Percentiles rank a stretch among this genome's conserved stretches.
These are phyloP conservation scores for Paecilomyces sp. DNA, from an alignment of 2,329 filamentous ascomycete genomes.

Conservation along the genomic window DNA sequence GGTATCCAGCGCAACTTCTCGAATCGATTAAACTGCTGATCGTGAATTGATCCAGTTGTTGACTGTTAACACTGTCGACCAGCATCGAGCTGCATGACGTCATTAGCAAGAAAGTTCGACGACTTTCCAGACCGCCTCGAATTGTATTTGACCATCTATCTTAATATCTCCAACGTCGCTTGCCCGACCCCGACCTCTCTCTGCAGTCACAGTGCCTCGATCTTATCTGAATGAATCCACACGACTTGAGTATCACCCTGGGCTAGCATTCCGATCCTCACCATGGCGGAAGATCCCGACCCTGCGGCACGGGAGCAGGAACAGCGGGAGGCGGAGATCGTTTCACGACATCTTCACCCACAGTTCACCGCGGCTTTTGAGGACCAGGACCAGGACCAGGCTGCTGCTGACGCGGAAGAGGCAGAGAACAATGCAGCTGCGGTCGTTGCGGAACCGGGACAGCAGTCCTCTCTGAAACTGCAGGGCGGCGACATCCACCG, in stretches of 20 bases:
- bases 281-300: neutral
- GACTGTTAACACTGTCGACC: too few relatives aligned
- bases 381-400: slow-evolving; percentile 7
- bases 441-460: slow-evolving; percentile 8
- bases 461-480: slow-evolving; percentile 61
- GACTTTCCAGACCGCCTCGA: neutral
- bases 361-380: slow-evolving; percentile 15
- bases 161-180: neutral
- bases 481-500: slow-evolving; percentile 74
- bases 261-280: neutral
- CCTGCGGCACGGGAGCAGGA: slow-evolving; percentile 2
- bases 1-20: too few relatives aligned
- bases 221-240: neutral
- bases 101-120: neutral
- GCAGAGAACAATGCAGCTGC: slow-evolving; percentile 1
- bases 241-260: neutral
- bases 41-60: too few relatives aligned
- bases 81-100: neutral
- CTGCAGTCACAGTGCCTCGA: neutral
- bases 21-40: too few relatives aligned
- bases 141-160: neutral
- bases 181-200: neutral
- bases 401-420: neutral
- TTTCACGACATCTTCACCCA: slow-evolving; percentile 14
- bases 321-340: slow-evolving; percentile 11